phyloP scores from a whole-genome alignment of 768 basidiomycete genomes.

The Auriculariales sp. region DNA sequence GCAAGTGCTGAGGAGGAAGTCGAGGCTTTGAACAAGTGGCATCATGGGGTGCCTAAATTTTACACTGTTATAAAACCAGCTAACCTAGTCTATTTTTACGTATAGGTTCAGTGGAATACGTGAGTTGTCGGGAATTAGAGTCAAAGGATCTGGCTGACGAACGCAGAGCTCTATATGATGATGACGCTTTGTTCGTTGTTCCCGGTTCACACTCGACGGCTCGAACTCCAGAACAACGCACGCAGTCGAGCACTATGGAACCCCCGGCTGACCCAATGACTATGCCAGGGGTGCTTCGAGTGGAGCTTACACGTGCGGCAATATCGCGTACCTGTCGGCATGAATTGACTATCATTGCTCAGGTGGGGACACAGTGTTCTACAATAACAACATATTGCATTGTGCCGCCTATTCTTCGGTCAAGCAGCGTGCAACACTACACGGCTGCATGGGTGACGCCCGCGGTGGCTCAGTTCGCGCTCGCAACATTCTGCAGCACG shows the following conservation, averaged over 20 bases:
- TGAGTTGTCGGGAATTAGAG: conserved; percentile 19
- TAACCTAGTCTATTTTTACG: neutral
- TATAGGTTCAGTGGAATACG: conserved; percentile 73
- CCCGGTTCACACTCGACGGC: conserved; percentile 49
- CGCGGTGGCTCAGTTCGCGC: conserved; percentile 49
- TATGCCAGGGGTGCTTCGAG: conserved; percentile 54
- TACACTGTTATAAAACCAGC: neutral
- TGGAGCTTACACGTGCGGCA: conserved; percentile 38
- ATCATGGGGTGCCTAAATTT: conserved; percentile 43
- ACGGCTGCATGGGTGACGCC: conserved; percentile 50
- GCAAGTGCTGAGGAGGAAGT: conserved; percentile 47
- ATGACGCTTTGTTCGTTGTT: conserved; percentile 56
- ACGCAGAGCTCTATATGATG: conserved; percentile 49
- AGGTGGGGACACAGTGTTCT: conserved; percentile 70
- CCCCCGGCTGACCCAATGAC: conserved; percentile 42
- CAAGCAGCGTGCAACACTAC: conserved; percentile 46
- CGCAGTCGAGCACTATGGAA: conserved; percentile 32
- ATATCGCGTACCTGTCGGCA: neutral
- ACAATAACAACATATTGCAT: conserved; percentile 68
- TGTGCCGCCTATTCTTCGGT: conserved; percentile 46
- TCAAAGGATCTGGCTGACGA: neutral
- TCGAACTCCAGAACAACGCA: conserved; percentile 43
- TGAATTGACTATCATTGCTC: neutral
- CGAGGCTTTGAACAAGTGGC: conserved; percentile 40
- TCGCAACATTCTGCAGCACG: conserved; percentile 64